A percentile compares a stretch with the other conserved stretches of the same genome.
Conservation (phyloP, 148 eudicot species). For the Rhododendron vialii region DNA sequence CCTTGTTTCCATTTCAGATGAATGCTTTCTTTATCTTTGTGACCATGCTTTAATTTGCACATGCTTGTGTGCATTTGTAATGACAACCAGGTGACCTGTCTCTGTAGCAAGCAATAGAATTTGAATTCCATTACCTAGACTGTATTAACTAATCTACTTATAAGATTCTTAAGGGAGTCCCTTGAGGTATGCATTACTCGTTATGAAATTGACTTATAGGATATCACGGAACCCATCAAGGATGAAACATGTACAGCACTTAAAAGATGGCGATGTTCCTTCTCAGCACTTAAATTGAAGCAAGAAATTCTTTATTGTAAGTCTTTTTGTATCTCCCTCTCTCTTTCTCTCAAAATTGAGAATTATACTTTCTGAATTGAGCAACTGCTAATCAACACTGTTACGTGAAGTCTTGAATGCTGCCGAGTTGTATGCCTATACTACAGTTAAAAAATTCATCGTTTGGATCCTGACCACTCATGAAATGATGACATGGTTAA, state of each 20-base stretch:
- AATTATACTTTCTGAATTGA: background rate
- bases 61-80: background rate
- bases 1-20: background rate
- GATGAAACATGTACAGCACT: slow-evolving; percentile 66
- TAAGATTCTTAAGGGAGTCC: background rate
- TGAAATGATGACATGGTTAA: background rate
- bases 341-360: background rate
- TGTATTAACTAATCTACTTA: background rate
- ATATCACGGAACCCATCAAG: slow-evolving; percentile 80
- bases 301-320: slow-evolving; percentile 96
- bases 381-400: background rate
- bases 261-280: slow-evolving; percentile 76
- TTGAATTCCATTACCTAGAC: background rate
- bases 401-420: background rate
- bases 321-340: slow-evolving; percentile 17
- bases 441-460: background rate
- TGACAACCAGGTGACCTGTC: background rate
- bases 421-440: background rate
- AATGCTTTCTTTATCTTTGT: slow-evolving; percentile 2
- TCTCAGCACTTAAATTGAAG: slow-evolving; percentile 81
- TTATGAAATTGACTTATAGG: slow-evolving; percentile 40
- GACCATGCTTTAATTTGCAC: background rate
- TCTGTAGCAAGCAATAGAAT: background rate
- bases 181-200: background rate
- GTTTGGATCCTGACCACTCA: background rate